These are phyloP conservation scores for Phycomyces nitens DNA, from an alignment of 192 early-diverging fungal species.

Conservation along the genomic window DNA sequence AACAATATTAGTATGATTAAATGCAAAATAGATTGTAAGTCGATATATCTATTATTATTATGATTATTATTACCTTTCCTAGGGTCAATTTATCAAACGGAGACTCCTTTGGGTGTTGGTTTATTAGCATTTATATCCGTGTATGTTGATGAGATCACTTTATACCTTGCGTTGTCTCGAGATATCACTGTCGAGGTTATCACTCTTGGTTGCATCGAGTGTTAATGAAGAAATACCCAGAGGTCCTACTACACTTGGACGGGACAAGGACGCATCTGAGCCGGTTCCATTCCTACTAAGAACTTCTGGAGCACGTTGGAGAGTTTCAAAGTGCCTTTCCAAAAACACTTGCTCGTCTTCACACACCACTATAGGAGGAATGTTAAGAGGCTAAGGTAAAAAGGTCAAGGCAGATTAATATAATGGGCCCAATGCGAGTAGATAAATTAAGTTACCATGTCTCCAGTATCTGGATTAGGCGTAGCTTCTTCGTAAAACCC, in stretches of 20 bases:
- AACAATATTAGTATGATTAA: not conserved
- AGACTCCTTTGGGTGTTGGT: not conserved
- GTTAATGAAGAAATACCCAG: slow-evolving; percentile 29
- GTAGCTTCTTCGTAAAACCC: slow-evolving; percentile 61
- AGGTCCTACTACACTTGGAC: slow-evolving; percentile 51
- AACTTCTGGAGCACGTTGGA: slow-evolving; percentile 58
- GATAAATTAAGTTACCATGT: slow-evolving; percentile 32
- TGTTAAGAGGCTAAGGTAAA: slow-evolving; percentile 47
- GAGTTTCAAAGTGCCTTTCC: slow-evolving; percentile 69
- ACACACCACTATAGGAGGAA: slow-evolving; percentile 63
- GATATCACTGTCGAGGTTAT: slow-evolving; percentile 24
- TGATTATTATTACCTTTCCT: not conserved
- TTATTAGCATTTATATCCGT: too few species aligned
- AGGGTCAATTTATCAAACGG: not conserved
- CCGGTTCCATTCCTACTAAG: slow-evolving; percentile 37
- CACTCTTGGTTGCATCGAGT: slow-evolving; percentile 7
- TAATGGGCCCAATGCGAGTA: not conserved
- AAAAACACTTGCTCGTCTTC: slow-evolving; percentile 91
- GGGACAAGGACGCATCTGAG: slow-evolving; percentile 27
- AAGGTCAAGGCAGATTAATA: not conserved
- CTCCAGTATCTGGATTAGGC: slow-evolving; percentile 39
- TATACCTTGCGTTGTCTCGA: slow-evolving; percentile 8
- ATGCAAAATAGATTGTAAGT: too few species aligned
- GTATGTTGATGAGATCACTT: too few species aligned
- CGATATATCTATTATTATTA: too few species aligned